phyloP scores from a whole-genome alignment of 73 alveolate genomes.

The Paramecium primaurelia region DNA sequence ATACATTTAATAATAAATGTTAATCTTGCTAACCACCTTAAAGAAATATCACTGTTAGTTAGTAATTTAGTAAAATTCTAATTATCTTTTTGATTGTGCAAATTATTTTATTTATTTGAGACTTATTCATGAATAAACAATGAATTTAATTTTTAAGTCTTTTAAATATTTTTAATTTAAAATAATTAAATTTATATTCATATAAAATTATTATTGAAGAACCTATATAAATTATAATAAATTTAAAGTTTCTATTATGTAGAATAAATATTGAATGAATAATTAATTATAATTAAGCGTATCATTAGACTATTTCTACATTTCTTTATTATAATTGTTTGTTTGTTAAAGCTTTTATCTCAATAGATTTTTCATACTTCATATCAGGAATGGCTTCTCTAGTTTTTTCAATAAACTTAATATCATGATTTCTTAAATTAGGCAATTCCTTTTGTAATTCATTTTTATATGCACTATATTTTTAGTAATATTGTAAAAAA shows the following conservation, averaged over 20 bases:
- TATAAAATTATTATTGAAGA: too few relatives aligned
- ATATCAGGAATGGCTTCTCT: neutral
- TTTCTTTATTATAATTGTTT: neutral
- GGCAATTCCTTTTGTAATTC: conserved; percentile 48
- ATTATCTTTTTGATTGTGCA: neutral
- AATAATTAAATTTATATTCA: too few relatives aligned
- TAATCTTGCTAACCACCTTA: neutral
- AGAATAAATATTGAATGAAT: neutral
- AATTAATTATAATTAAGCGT: neutral
- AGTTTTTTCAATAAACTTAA: neutral
- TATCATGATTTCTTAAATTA: conserved; percentile 25
- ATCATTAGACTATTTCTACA: neutral
- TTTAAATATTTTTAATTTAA: too few relatives aligned
- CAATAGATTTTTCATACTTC: conserved; percentile 19
- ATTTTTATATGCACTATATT: conserved; percentile 42
- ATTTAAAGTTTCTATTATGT: too few relatives aligned
- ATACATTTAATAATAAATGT: neutral
- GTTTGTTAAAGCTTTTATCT: neutral
- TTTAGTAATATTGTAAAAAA: conserved; percentile 29
- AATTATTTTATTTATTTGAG: neutral
- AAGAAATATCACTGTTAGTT: neutral
- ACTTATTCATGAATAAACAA: neutral
- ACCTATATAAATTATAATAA: too few relatives aligned
- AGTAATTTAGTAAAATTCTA: neutral
- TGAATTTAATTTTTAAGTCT: neutral